Evolutionary conservation across 352 stramenopile genomes (phyloP).

Genomic region (Chrysophaeum taylorii): DNA sequence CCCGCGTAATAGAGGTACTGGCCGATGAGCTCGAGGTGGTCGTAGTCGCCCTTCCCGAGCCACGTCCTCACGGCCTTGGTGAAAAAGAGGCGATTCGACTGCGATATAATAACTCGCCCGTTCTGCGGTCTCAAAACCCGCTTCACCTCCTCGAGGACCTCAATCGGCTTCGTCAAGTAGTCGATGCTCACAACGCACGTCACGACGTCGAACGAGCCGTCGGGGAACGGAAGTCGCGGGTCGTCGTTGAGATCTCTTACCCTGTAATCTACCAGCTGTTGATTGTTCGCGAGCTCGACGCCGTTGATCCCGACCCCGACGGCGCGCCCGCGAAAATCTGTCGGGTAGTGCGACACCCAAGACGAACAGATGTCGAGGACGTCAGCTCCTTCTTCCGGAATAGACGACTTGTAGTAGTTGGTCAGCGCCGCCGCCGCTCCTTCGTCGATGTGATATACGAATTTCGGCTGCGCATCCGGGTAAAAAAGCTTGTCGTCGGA

Average conservation of each 20-base stretch:
- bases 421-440: slow-evolving; percentile 57
- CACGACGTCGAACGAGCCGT: slow-evolving; percentile 59
- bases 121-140: slow-evolving; percentile 59
- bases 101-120: slow-evolving; percentile 61
- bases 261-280: slow-evolving; percentile 51
- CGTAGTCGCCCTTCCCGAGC: slow-evolving; percentile 63
- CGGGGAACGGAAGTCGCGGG: slow-evolving; percentile 46
- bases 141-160: slow-evolving; percentile 59
- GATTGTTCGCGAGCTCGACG: slow-evolving; percentile 50
- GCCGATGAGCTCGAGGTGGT: slow-evolving; percentile 59
- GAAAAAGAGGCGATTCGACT: slow-evolving; percentile 66
- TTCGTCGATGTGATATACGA: slow-evolving; percentile 71
- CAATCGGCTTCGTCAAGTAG: slow-evolving; percentile 61
- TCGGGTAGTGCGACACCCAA: slow-evolving; percentile 60
- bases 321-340: slow-evolving; percentile 50
- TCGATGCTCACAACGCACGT: slow-evolving; percentile 72
- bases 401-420: slow-evolving; percentile 61
- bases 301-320: slow-evolving; percentile 51
- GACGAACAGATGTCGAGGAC: slow-evolving; percentile 68
- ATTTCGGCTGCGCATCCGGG: slow-evolving; percentile 37
- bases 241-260: slow-evolving; percentile 47
- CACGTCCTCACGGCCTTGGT: slow-evolving; percentile 67
- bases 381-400: slow-evolving; percentile 31
- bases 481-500: slow-evolving; percentile 59
- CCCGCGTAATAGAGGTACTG: slow-evolving; percentile 63